phyloP scores from a whole-genome alignment of 208 protist genomes.

The Giardia muris region DNA sequence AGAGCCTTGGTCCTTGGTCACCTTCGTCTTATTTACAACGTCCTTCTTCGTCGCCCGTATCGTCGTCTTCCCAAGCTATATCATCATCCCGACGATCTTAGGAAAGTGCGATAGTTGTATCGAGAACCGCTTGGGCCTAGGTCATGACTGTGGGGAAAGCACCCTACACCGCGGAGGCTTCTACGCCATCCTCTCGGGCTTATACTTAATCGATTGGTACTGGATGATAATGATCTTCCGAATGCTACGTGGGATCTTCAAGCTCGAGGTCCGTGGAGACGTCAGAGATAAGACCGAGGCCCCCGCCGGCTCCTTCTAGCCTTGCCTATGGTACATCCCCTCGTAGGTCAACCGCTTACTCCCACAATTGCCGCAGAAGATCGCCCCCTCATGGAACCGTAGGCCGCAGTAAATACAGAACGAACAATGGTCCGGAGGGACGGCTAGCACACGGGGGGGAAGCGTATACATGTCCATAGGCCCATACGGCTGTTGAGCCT shows the following conservation, averaged over 20 bases:
- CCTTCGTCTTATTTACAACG: not conserved
- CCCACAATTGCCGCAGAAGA: not conserved
- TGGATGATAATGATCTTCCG: not conserved
- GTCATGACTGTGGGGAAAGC: not conserved
- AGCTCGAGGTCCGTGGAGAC: not conserved
- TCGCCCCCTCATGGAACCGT: not conserved
- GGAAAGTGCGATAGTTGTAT: not conserved
- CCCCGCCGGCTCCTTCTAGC: not conserved
- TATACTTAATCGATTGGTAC: not conserved
- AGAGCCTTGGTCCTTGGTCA: not conserved
- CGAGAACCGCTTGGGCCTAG: not conserved
- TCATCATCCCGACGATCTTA: not conserved
- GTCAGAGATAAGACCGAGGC: not conserved
- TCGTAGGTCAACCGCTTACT: not conserved
- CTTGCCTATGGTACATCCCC: not conserved
- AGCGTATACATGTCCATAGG: not conserved
- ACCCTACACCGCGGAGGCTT: not conserved
- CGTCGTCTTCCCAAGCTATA: not conserved
- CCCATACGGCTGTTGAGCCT: too few species aligned
- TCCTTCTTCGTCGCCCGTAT: not conserved
- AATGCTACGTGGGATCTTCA: not conserved
- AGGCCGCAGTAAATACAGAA: slow-evolving; percentile 1
- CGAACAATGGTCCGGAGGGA: not conserved
- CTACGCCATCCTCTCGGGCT: not conserved
- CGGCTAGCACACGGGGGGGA: not conserved